Percentiles rank a stretch among this genome's conserved stretches.
Evolutionary conservation across 805 yeast genomes (phyloP).

Genomic region (Suhomyces faveliae): DNA sequence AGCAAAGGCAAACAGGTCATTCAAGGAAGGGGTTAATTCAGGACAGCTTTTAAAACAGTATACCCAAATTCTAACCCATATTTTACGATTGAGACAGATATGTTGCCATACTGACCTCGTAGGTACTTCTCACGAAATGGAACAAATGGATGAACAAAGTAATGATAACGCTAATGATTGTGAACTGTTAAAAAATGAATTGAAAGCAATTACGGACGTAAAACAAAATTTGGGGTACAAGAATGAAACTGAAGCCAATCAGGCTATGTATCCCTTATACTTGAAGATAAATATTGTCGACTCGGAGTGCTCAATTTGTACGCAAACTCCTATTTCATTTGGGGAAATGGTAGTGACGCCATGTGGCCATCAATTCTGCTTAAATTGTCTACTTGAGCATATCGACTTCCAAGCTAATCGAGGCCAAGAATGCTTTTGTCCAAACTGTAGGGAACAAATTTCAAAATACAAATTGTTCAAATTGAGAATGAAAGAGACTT

Average conservation of each 20-base stretch:
- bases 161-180: neutral
- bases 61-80: conserved; percentile 77
- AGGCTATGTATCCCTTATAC: conserved; percentile 29
- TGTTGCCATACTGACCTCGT: conserved; percentile 82
- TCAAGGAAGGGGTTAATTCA: conserved; percentile 53
- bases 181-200: conserved; percentile 4
- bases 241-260: conserved; percentile 20
- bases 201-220: conserved; percentile 4
- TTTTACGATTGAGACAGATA: conserved; percentile 78
- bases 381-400: conserved; percentile 70
- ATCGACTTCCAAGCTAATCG: conserved; percentile 62
- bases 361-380: conserved; percentile 82
- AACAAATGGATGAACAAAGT: conserved; percentile 36
- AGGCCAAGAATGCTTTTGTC: conserved; percentile 57
- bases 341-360: conserved; percentile 60
- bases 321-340: conserved; percentile 58
- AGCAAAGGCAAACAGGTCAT: conserved; percentile 61
- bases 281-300: conserved; percentile 34
- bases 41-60: conserved; percentile 74
- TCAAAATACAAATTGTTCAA: conserved; percentile 49
- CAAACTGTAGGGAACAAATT: conserved; percentile 66
- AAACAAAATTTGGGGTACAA: conserved; percentile 15
- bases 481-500: conserved; percentile 28
- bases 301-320: conserved; percentile 84
- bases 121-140: conserved; percentile 50